phyloP scores from a whole-genome alignment of 257 asterid genomes.

The Jacaranda copaia region DNA sequence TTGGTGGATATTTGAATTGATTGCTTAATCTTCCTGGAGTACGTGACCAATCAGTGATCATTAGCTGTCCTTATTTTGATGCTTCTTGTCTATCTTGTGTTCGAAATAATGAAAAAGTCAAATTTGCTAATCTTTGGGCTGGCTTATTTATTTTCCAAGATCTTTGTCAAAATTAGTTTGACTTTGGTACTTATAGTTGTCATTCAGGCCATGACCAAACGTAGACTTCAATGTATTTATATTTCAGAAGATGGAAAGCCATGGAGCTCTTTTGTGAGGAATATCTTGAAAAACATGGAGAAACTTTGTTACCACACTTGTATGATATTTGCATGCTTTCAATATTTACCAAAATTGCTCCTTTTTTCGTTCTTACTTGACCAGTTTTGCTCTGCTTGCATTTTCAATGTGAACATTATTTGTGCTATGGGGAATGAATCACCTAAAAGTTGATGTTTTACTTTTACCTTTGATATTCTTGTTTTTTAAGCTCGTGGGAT shows the following conservation, averaged over 20 bases:
- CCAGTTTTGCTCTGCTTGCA: neutral
- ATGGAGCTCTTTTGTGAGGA: neutral
- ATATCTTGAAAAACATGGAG: constrained; percentile 3
- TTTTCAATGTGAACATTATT: neutral
- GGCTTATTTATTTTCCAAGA: neutral
- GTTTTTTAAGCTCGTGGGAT: constrained; percentile 4
- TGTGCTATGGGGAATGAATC: neutral
- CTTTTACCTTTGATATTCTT: neutral
- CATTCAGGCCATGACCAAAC: neutral
- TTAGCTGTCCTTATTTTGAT: neutral
- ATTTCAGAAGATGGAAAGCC: neutral
- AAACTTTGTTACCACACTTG: neutral
- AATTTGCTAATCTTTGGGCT: neutral
- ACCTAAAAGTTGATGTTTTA: neutral
- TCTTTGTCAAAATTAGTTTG: neutral
- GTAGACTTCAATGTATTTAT: neutral
- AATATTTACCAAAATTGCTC: neutral
- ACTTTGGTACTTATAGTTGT: neutral
- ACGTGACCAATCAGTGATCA: neutral
- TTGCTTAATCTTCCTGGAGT: neutral
- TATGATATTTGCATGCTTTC: neutral
- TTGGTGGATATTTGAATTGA: neutral
- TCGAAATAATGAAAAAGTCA: neutral
- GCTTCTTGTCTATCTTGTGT: constrained; percentile 5
- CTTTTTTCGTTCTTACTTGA: neutral